phyloP scores from a whole-genome alignment of 768 basidiomycete species.

The Mycena haematopus region DNA sequence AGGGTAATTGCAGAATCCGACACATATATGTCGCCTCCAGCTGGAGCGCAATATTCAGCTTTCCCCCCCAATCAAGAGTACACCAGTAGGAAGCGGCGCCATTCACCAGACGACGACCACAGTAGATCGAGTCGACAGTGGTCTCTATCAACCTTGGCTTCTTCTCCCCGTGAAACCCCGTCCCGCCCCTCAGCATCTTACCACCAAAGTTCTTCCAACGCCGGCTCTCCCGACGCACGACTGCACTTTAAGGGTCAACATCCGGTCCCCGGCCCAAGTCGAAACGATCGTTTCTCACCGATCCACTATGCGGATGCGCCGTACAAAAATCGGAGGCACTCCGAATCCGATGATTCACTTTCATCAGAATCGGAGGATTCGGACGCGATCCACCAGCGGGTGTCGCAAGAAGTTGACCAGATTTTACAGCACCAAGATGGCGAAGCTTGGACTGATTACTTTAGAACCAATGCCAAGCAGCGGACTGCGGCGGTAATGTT shows the following conservation, averaged over 20 bases:
- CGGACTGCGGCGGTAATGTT: conserved; percentile 50
- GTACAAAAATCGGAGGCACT: conserved; percentile 16
- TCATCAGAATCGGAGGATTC: conserved; percentile 42
- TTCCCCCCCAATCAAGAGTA: neutral
- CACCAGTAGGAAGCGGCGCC: conserved; percentile 21
- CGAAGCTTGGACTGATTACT: conserved; percentile 49
- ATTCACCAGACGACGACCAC: conserved; percentile 14
- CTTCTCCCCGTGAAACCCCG: conserved; percentile 18
- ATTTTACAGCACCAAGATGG: conserved; percentile 50
- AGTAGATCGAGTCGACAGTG: conserved; percentile 17
- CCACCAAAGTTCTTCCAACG: neutral
- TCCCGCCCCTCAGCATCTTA: conserved; percentile 9
- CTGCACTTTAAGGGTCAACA: neutral
- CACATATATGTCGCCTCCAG: neutral
- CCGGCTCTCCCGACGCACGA: conserved; percentile 1
- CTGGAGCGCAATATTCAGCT: neutral
- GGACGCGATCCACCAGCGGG: conserved; percentile 48
- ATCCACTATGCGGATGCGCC: neutral
- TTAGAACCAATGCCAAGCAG: conserved; percentile 44
- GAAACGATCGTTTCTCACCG: neutral
- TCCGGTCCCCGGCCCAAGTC: neutral
- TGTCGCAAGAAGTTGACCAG: conserved; percentile 51
- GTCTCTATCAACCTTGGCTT: conserved; percentile 17
- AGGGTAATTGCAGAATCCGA: neutral
- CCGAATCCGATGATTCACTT: conserved; percentile 31